Evolutionary conservation across 2,329 filamentous ascomycete species (phyloP).

Genomic region (Aspergillus sp.): DNA sequence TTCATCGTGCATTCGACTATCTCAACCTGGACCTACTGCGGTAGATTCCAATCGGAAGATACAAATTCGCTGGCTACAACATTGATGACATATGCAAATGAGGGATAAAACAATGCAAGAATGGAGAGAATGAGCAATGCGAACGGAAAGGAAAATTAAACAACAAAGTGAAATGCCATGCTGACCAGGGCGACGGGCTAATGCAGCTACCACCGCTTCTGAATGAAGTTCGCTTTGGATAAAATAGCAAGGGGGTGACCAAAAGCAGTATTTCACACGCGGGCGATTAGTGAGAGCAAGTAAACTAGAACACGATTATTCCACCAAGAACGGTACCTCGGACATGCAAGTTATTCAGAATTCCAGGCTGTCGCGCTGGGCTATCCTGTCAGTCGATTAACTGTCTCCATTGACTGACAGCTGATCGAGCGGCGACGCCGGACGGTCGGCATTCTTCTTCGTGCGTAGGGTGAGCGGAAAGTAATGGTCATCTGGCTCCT

Average conservation of each 20-base stretch:
- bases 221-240: not conserved
- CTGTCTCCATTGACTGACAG: constrained; percentile 34
- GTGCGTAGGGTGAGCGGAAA: constrained; percentile 68
- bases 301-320: not conserved
- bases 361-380: not conserved
- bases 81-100: not conserved
- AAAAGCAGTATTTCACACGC: not conserved
- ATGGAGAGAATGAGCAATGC: not conserved
- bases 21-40: constrained; percentile 1
- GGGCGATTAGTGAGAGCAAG: not conserved
- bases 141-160: not conserved
- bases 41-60: constrained; percentile 1
- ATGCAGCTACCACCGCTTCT: not conserved
- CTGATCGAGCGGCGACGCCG: constrained; percentile 41
- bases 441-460: constrained; percentile 44
- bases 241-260: not conserved
- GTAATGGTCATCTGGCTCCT: constrained; percentile 79
- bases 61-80: constrained; percentile 3
- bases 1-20: not conserved
- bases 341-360: not conserved
- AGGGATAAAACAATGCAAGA: constrained; percentile 1
- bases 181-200: not conserved
- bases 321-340: not conserved
- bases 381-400: constrained; percentile 8
- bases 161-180: not conserved